A percentile compares a stretch with the other conserved stretches of the same genome.
Evolutionary conservation across 2,329 filamentous ascomycete species (phyloP).

Genomic region (Fusarium praegraminearum): DNA sequence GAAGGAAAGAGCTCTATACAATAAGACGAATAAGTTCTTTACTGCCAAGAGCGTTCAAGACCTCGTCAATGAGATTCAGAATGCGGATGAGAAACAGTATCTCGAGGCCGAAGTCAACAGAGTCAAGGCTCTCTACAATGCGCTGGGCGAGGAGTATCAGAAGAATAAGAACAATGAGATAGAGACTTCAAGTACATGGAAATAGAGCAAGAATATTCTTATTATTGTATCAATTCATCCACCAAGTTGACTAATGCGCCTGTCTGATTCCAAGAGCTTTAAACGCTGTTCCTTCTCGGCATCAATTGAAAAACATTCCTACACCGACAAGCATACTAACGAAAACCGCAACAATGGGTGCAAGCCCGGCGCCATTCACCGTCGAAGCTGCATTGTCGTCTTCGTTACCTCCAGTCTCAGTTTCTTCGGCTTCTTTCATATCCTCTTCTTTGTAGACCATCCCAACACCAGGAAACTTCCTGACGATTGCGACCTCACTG

Average conservation of each 20-base stretch:
- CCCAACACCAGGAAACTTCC: constrained; percentile 14
- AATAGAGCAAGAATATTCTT: constrained; percentile 30
- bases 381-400: neutral
- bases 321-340: constrained; percentile 27
- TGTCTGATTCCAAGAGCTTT: neutral
- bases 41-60: constrained; percentile 57
- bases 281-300: neutral
- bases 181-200: constrained; percentile 63
- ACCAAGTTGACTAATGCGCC: fast-evolving
- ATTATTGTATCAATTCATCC: neutral
- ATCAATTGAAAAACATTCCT: constrained; percentile 4
- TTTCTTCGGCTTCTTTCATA: neutral
- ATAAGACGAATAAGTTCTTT: constrained; percentile 69
- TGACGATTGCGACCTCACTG: neutral
- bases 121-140: constrained; percentile 62
- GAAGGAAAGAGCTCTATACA: constrained; percentile 61
- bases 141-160: constrained; percentile 63
- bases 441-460: constrained; percentile 33
- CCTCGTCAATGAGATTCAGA: constrained; percentile 54
- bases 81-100: constrained; percentile 49
- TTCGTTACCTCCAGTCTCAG: neutral
- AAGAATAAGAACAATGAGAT: constrained; percentile 58
- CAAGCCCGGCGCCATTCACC: neutral
- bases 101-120: constrained; percentile 58
- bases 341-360: neutral